phyloP scores from a whole-genome alignment of 768 basidiomycete species.

The Phlebiopsis gigantea region DNA sequence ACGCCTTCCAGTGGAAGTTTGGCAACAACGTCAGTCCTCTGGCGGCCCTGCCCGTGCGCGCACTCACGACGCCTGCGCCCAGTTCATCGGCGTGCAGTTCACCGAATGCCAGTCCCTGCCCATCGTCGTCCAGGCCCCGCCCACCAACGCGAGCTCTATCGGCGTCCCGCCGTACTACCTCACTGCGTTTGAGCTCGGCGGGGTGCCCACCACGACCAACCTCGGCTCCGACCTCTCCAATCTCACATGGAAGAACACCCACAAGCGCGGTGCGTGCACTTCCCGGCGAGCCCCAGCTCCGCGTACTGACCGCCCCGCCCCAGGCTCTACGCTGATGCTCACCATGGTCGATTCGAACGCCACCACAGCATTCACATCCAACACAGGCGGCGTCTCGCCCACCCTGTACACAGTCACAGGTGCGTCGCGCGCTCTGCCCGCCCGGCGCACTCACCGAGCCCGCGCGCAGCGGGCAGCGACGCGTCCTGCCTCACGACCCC shows the following conservation, averaged over 20 bases:
- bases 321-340: conserved; percentile 41
- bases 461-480: conserved; percentile 26
- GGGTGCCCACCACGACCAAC: conserved; percentile 29
- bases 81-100: conserved; percentile 17
- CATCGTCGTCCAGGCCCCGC: conserved; percentile 22
- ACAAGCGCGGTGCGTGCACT: conserved; percentile 32
- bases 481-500: conserved; percentile 19
- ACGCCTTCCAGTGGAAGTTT: conserved; percentile 31
- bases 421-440: not conserved
- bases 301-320: too few relatives aligned
- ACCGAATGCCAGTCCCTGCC: conserved; percentile 21
- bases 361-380: conserved; percentile 1
- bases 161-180: conserved; percentile 36
- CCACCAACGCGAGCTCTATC: conserved; percentile 11
- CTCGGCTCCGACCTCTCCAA: conserved; percentile 30
- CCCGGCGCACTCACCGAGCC: not conserved
- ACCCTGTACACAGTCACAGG: not conserved
- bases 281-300: not conserved
- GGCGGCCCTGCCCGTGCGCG: too few relatives aligned
- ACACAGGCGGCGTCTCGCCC: conserved; percentile 34
- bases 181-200: conserved; percentile 35
- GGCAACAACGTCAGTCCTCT: conserved; percentile 22
- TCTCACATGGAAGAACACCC: conserved; percentile 33
- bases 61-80: conserved; percentile 11
- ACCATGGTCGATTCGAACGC: conserved; percentile 40